These are phyloP conservation scores for Candida pseudoglaebosa DNA, from an alignment of 805 yeast genomes.

Conservation along the genomic window DNA sequence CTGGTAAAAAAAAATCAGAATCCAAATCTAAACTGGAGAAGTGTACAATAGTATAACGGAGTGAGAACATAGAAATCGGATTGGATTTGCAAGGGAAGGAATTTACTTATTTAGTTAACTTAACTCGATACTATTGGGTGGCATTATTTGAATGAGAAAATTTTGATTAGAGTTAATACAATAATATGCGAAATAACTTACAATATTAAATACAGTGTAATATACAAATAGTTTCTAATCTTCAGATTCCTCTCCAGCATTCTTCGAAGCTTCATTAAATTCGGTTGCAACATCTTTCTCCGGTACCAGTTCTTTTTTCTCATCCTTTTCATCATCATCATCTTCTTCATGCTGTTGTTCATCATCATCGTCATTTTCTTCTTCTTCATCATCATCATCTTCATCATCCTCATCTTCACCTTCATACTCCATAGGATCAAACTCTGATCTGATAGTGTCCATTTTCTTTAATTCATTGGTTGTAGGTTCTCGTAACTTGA, in stretches of 20 bases:
- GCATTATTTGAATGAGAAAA: too few relatives aligned
- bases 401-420: conserved; percentile 54
- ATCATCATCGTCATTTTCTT: conserved; percentile 20
- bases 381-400: conserved; percentile 31
- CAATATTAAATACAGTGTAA: conserved; percentile 1
- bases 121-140: too few relatives aligned
- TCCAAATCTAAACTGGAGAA: neutral
- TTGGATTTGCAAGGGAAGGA: too few relatives aligned
- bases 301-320: too few relatives aligned
- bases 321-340: too few relatives aligned
- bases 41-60: conserved; percentile 1
- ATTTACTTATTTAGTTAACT: too few relatives aligned
- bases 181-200: too few relatives aligned
- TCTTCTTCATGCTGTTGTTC: conserved; percentile 11
- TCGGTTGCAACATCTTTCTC: conserved; percentile 6
- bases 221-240: neutral
- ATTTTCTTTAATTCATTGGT: conserved; percentile 63
- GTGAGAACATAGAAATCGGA: too few relatives aligned
- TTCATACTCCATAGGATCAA: conserved; percentile 76
- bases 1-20: neutral
- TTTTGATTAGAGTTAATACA: too few relatives aligned
- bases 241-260: conserved; percentile 1
- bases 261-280: conserved; percentile 5
- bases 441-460: conserved; percentile 64
- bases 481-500: conserved; percentile 67